Evolutionary conservation across 768 basidiomycete species (phyloP), one percentile per base, ranked within the genome.

Genomic region (Aureoboletus auriporus): DNA sequence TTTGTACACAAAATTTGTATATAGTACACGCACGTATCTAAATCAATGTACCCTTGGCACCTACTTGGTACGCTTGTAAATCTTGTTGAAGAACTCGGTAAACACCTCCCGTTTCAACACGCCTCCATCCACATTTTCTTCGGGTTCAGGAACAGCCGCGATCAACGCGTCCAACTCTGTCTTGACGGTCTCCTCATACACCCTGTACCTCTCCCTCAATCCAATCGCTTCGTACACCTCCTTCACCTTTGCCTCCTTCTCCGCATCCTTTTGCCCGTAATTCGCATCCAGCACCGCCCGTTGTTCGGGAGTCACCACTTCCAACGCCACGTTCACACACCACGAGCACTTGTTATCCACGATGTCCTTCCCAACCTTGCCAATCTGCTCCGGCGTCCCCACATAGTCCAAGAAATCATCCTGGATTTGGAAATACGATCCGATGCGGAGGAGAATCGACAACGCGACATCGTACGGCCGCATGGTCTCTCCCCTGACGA

Each of bases 271-370:
- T 41, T 69, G 70, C 8, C 84, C 84, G 60, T 89, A 87, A 65
- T 83, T 82, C 17, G 72, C 77, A 59, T 85, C 82, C n/a, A 86
- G 72, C 23, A 82, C 63, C 26, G 65, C 65, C 30, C 79, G 76
- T 64, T 86, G 84, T n/a, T 61, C 75, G 0, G 79, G 71, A 5
- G 70, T 73, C 2, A 77, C 82, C 37, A 73, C 65, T 14, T 70
- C 66, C 49, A 98, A 75, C 26, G 93, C 96, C 17, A 82, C 83
- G 71, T 96, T 97, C 67, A 98, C 77, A 58, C 86, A 85, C 96
- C 95, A 99, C 14, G 87, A 88, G 69, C 95, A 98, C 73, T 99
- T 99, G 82, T 97, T 97, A 70, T 99, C 95, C 50, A 97, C 68
- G 61, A 99, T 99, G 67, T 98, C 96, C 13, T 94, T 98, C 17